Conservation (phyloP, 176 grass and related monocot species). For the Miscanthus lutarioriparius region DNA sequence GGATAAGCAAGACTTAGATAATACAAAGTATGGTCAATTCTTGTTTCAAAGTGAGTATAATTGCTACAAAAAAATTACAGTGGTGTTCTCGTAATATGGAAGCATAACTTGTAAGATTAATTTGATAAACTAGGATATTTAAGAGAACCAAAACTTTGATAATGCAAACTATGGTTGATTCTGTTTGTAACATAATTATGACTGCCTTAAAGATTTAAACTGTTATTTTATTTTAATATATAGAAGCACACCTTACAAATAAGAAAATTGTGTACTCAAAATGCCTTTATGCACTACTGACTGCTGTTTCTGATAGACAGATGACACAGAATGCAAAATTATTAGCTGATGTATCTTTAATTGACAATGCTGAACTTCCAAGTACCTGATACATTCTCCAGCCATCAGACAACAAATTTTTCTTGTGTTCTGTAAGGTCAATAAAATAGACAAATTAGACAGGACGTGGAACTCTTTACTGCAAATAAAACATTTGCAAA, state of each 20-base stretch:
- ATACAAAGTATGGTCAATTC: not conserved
- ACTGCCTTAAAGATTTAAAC: not conserved
- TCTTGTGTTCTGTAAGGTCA: constrained; percentile 75
- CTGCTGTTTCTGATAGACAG: constrained; percentile 26
- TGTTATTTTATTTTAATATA: constrained; percentile 15
- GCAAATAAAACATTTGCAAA: constrained; percentile 8
- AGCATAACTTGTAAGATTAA: constrained; percentile 9
- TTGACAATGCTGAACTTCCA: not conserved
- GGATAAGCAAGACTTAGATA: not conserved
- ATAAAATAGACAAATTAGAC: constrained; percentile 8
- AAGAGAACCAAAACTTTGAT: not conserved
- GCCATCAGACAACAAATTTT: constrained; percentile 79
- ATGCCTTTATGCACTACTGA: not conserved
- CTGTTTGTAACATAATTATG: not conserved
- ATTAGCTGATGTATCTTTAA: not conserved
- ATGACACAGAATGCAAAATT: constrained; percentile 2
- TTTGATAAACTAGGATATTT: not conserved
- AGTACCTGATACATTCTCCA: constrained; percentile 81
- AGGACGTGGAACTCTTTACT: constrained; percentile 1
- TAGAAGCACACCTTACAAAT: constrained; percentile 22
- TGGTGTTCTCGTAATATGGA: constrained; percentile 13
- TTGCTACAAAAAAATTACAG: not conserved
- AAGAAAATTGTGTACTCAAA: constrained; percentile 3
- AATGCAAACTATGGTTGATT: not conserved
- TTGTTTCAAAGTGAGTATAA: not conserved